phyloP scores from a whole-genome alignment of 1,284 basidiomycete genomes.

The Fomitiporia mediterranea region DNA sequence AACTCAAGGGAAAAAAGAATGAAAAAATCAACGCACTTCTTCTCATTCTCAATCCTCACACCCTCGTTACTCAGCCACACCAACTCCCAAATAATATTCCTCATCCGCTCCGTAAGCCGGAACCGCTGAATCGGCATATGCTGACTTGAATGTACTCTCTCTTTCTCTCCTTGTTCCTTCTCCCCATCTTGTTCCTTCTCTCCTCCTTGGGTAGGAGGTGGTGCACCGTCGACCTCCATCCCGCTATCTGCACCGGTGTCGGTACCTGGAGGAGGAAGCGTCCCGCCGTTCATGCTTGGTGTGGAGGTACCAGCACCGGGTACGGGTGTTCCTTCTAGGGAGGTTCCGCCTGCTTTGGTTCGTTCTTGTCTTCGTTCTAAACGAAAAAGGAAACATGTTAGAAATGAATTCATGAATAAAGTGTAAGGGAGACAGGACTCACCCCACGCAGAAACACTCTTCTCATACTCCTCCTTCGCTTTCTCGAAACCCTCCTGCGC shows the following conservation, averaged over 20 bases:
- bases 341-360: conserved; percentile 33
- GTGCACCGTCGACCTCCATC: conserved; percentile 35
- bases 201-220: conserved; percentile 23
- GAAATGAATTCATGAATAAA: conserved; percentile 14
- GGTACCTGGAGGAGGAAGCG: conserved; percentile 22
- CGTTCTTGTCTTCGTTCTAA: conserved; percentile 62
- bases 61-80: conserved; percentile 77
- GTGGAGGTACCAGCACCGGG: conserved; percentile 27
- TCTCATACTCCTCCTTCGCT: conserved; percentile 71
- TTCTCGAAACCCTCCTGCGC: conserved; percentile 61
- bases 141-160: conserved; percentile 29
- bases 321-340: conserved; percentile 36
- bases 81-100: conserved; percentile 70
- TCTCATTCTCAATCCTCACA: conserved; percentile 77
- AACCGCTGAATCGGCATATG: conserved; percentile 69
- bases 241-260: conserved; percentile 28
- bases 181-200: conserved; percentile 7
- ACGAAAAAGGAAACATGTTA: not conserved
- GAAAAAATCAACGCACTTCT: conserved; percentile 47
- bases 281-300: conserved; percentile 19
- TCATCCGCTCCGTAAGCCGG: conserved; percentile 71
- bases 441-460: conserved; percentile 62
- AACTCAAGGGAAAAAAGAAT: conserved; percentile 7
- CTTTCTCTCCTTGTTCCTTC: too few relatives aligned
- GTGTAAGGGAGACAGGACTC: conserved; percentile 25